Percentiles rank a stretch among this genome's conserved stretches.
phyloP scores from a whole-genome alignment of 345 rosid genomes.

The Citrus hindsii region DNA sequence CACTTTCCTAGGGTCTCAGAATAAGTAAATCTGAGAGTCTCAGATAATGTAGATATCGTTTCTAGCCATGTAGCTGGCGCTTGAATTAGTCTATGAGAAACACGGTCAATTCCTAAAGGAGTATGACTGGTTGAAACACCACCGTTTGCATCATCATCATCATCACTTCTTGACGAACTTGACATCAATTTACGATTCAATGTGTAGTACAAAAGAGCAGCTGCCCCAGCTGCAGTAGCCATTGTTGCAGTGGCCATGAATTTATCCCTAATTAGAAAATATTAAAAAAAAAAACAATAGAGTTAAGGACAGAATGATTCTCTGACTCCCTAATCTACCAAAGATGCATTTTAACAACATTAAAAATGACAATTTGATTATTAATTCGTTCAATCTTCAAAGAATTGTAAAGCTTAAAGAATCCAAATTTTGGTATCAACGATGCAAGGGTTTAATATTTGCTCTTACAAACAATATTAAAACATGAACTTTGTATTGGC shows the following conservation, averaged over 20 bases:
- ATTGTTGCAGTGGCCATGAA: slow-evolving; percentile 97
- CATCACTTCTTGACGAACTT: slow-evolving; percentile 32
- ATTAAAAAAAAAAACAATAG: neutral
- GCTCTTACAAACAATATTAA: neutral
- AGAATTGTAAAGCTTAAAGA: neutral
- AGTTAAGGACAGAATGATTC: neutral
- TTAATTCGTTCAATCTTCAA: neutral
- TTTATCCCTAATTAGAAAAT: slow-evolving; percentile 35
- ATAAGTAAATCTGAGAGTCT: slow-evolving; percentile 93
- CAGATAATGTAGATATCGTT: slow-evolving; percentile 87
- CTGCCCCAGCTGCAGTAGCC: slow-evolving; percentile 99
- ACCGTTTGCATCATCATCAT: slow-evolving; percentile 28
- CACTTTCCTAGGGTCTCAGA: slow-evolving; percentile 97
- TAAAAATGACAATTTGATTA: neutral
- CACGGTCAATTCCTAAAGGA: slow-evolving; percentile 59
- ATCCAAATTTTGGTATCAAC: neutral
- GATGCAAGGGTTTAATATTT: neutral
- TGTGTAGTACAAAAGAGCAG: slow-evolving; percentile 87
- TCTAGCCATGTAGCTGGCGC: slow-evolving; percentile 96
- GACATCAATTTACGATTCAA: slow-evolving; percentile 62
- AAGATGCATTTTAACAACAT: neutral
- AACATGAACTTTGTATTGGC: neutral
- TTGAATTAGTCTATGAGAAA: slow-evolving; percentile 75
- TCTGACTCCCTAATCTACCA: neutral
- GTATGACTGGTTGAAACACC: slow-evolving; percentile 27